phyloP scores from a whole-genome alignment of 208 protist genomes.

The Naegleria lovaniensis region DNA sequence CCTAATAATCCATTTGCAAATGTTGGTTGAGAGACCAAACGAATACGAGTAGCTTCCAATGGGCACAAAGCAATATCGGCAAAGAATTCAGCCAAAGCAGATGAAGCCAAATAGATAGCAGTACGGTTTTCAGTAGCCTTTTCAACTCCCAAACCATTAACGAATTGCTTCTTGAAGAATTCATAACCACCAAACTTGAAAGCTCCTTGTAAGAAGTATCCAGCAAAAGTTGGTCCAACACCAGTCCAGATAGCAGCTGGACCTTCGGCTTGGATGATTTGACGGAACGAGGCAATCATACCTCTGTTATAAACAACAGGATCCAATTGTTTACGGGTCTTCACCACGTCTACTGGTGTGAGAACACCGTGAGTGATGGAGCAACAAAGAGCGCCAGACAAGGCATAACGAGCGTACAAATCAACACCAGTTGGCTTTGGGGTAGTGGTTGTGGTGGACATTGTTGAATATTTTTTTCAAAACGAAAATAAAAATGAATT shows the following conservation, averaged over 20 bases:
- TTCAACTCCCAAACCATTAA: constrained; percentile 70
- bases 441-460: neutral
- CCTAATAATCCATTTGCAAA: constrained; percentile 29
- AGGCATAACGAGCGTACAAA: constrained; percentile 11
- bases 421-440: neutral
- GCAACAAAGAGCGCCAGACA: constrained; percentile 18
- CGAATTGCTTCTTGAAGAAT: constrained; percentile 75
- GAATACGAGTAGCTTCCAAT: constrained; percentile 85
- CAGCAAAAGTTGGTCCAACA: constrained; percentile 77
- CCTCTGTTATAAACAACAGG: constrained; percentile 73
- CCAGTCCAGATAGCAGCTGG: constrained; percentile 68
- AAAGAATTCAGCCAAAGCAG: constrained; percentile 89
- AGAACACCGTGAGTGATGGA: constrained; percentile 80
- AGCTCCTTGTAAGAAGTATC: constrained; percentile 82
- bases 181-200: constrained; percentile 89
- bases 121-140: constrained; percentile 57
- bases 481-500: neutral
- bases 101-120: constrained; percentile 73
- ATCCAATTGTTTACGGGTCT: constrained; percentile 88
- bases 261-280: constrained; percentile 65
- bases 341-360: constrained; percentile 89
- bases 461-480: neutral
- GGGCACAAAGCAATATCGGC: constrained; percentile 90
- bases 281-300: constrained; percentile 57
- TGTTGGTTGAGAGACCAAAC: constrained; percentile 70